Percentiles rank a stretch among this genome's conserved stretches.
Evolutionary conservation across 257 asterid species (phyloP).

Genomic region (Eustoma russellianum): DNA sequence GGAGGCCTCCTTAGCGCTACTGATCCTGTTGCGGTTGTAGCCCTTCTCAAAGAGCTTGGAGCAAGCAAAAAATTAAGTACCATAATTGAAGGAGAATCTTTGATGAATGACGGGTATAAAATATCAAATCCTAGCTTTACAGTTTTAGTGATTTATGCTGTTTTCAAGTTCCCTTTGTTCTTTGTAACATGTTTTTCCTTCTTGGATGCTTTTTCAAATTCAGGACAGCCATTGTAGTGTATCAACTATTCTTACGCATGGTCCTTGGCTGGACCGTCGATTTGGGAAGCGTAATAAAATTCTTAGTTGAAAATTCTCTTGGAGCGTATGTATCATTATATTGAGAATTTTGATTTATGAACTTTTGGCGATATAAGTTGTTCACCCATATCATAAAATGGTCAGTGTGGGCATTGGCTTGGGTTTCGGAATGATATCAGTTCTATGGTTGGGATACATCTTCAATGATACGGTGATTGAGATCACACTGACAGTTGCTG

Average conservation of each 20-base stretch:
- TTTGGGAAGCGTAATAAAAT: conserved; percentile 63
- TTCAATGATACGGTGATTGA: conserved; percentile 97
- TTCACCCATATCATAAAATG: conserved; percentile 19
- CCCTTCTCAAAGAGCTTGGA: conserved; percentile 90
- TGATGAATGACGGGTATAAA: conserved; percentile 95
- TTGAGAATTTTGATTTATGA: conserved; percentile 8
- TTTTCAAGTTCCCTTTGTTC: not conserved
- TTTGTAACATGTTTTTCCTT: conserved; percentile 1
- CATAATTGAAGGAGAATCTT: conserved; percentile 94
- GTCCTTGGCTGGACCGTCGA: conserved; percentile 70
- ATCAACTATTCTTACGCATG: conserved; percentile 78
- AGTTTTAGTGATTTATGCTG: not conserved
- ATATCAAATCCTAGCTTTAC: not conserved
- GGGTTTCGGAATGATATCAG: conserved; percentile 82
- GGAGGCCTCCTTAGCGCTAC: conserved; percentile 99
- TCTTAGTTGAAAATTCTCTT: conserved; percentile 62
- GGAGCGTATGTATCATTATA: conserved; percentile 74
- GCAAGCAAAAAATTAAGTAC: conserved; percentile 94
- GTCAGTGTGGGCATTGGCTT: conserved; percentile 77
- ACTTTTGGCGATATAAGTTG: conserved; percentile 10
- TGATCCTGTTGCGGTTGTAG: conserved; percentile 98
- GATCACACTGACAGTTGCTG: conserved; percentile 81
- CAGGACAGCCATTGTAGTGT: conserved; percentile 96
- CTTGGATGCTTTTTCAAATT: conserved; percentile 14
- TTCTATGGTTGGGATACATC: conserved; percentile 91